Base-by-base conservation (phyloP, 2,329 filamentous ascomycete genomes). In the Plectosphaerella sp. region DNA sequence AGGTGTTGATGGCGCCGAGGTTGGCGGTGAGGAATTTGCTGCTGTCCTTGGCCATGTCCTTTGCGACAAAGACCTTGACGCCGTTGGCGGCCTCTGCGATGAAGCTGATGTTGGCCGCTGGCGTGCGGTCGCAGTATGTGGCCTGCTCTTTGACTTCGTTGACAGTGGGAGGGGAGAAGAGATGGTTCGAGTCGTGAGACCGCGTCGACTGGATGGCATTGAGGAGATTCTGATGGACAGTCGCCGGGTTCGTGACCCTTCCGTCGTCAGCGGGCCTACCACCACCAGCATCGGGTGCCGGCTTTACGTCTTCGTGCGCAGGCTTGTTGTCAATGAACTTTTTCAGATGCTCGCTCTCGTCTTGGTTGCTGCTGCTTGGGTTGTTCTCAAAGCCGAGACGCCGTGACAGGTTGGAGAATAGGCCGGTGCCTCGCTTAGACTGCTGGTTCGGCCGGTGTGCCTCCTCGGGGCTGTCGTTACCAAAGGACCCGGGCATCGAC, bases 51-150 rank as follows among this genome's bases (percentile, higher is more conserved):
- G 71, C 66, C 55, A 86, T 67, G 7, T 75, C 71, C 49, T 78
- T 85, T 15, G 81, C 75, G 15, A 92, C 72, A 63, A 91, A 93
- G 36, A 96, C 78, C 54, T 87, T 86, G 69, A 92, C 86, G 4
- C 86, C 83, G 47, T 85, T 84, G 3, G 83, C 80, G 4, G 89
- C 81, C 45, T 89, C 84, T 5, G 86, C 87, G 12, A 84, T 78
- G 62, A 87, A 86, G 15, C 75, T 75, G 11, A 96, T 82, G 67
- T 96, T 85, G 52, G 91, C 83, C 1, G 83, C 84, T 2, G 88
- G 83, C 22, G 76, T 86, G 59, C 83, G 80, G 71, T 97, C 92
- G 67, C 92, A 97, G 71, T 96, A 96, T 0, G 88, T 88, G 39
- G 86, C 82, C 59, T 90, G 88, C 67, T 96, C 91, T 63, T 88